A percentile compares a stretch with the other conserved stretches of the same genome.
Conservation (phyloP, 495 filamentous ascomycete species). For the Hypoxylon cercidicola region DNA sequence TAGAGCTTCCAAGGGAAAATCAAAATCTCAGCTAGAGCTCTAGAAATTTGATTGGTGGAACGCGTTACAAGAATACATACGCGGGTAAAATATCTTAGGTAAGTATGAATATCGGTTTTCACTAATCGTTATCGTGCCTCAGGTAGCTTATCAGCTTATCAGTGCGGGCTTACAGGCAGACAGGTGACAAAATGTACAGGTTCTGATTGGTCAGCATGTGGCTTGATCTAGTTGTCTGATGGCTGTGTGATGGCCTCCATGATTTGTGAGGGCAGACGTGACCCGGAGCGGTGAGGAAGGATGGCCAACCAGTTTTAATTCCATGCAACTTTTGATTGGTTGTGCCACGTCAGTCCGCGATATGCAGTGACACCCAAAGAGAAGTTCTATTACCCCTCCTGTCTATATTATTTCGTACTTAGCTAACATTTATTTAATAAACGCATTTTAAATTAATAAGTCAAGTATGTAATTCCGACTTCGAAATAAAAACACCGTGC, state of each 20-base stretch:
- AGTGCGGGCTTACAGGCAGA: too few species aligned
- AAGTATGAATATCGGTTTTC: neutral
- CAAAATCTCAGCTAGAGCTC: slow-evolving; percentile 18
- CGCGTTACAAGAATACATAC: neutral
- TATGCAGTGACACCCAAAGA: neutral
- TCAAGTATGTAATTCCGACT: too few species aligned
- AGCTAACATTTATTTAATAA: neutral
- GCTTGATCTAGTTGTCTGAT: too few species aligned
- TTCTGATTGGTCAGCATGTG: too few species aligned
- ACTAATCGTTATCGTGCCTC: too few species aligned
- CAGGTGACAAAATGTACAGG: too few species aligned
- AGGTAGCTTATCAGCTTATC: too few species aligned
- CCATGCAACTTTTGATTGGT: neutral
- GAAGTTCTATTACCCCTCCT: neutral
- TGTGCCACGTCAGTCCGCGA: neutral
- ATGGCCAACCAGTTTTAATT: neutral
- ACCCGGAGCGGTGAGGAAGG: neutral
- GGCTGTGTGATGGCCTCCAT: too few species aligned
- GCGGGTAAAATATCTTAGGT: neutral
- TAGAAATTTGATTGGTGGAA: slow-evolving; percentile 3
- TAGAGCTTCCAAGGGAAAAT: slow-evolving; percentile 12
- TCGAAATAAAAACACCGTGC: too few species aligned
- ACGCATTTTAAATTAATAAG: too few species aligned
- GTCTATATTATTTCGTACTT: neutral
- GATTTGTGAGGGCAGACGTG: too few species aligned